Evolutionary conservation across 441 rosid genomes (phyloP).

Genomic region (Rhodomyrtus psidioides): DNA sequence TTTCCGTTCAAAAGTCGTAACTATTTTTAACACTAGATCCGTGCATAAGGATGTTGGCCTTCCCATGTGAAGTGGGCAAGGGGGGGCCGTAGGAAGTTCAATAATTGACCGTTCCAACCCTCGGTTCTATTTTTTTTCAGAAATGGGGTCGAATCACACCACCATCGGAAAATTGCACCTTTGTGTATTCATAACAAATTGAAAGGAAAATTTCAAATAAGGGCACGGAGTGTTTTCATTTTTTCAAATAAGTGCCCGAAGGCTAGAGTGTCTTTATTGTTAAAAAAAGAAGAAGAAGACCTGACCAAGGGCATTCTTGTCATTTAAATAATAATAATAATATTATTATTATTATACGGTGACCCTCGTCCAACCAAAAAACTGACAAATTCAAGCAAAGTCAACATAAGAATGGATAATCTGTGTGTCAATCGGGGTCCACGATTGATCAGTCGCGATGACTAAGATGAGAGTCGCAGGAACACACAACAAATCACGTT

Average conservation of each 20-base stretch:
- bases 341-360: neutral
- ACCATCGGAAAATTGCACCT: neutral
- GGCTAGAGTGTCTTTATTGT: no score
- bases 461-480: no score
- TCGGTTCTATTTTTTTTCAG: neutral
- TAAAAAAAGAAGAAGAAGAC: no score
- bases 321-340: no score
- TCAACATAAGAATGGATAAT: neutral
- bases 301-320: no score
- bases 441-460: neutral
- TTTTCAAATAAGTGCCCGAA: no score
- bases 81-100: neutral
- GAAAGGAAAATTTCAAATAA: neutral
- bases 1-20: neutral
- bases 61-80: neutral
- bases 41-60: neutral
- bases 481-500: neutral
- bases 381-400: neutral
- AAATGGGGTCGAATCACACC: neutral
- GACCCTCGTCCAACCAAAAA: neutral
- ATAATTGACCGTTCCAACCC: neutral
- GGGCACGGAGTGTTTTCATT: no score
- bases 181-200: fast-evolving
- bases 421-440: neutral
- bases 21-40: neutral